phyloP scores from a whole-genome alignment of 495 filamentous ascomycete genomes.

The Cryomyces minteri region DNA sequence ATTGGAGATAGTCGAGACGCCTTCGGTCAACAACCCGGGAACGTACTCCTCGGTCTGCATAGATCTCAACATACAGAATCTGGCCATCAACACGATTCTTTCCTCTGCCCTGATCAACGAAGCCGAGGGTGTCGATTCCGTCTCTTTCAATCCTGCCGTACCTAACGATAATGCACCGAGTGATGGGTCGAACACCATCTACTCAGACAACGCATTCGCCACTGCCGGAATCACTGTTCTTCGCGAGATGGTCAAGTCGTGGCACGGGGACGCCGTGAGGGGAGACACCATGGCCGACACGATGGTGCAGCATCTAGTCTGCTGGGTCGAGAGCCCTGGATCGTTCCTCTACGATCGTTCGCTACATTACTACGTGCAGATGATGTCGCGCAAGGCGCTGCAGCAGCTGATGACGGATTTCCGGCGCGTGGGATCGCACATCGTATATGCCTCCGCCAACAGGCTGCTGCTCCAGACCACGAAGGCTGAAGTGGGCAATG shows the following conservation, averaged over 20 bases:
- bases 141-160: conserved; percentile 63
- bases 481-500: conserved; percentile 92
- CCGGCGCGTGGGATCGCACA: conserved; percentile 80
- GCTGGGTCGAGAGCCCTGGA: conserved; percentile 83
- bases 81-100: conserved; percentile 94
- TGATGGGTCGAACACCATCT: conserved; percentile 47
- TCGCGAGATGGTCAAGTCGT: conserved; percentile 95
- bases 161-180: conserved; percentile 37
- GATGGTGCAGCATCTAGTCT: conserved; percentile 92
- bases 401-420: conserved; percentile 96
- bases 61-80: conserved; percentile 80
- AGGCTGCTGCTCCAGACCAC: conserved; percentile 87
- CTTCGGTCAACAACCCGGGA: conserved; percentile 75
- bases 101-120: conserved; percentile 97
- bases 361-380: conserved; percentile 94
- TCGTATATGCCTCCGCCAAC: conserved; percentile 79
- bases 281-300: conserved; percentile 64
- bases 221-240: conserved; percentile 77
- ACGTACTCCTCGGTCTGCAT: conserved; percentile 95
- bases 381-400: conserved; percentile 93
- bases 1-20: conserved; percentile 86
- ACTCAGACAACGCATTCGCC: conserved; percentile 82
- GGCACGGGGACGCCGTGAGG: conserved; percentile 76
- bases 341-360: conserved; percentile 92
- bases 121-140: conserved; percentile 68